Evolutionary conservation across 306 rosid species (phyloP), one percentile per base, ranked within the genome.

Genomic region (Vigna radiata): DNA sequence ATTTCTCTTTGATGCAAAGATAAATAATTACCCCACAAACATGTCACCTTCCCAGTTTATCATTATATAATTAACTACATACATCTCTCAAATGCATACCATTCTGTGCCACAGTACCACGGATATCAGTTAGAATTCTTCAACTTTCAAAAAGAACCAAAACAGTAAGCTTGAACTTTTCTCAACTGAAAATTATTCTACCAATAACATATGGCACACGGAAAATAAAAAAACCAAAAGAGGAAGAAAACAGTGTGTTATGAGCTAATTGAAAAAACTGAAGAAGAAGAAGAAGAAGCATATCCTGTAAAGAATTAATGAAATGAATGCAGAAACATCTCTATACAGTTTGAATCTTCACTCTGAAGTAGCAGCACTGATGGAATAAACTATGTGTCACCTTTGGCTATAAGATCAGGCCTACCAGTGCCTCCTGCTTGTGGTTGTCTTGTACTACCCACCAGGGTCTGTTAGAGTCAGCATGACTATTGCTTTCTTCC

Each of bases 221-320:
- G 21, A 21, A 21, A 66, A 50, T 17, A 65, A 47, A 27, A 58
- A 53, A 15, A 8, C 19, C 29, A 23, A 23, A 31, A 21, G 23
- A 14, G 12, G 49, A 73, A 73, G 59, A 71, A 18, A 72, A 36
- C 63, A 60, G 31, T 25, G 65, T 68, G 54, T 18, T 65, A 67
- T 72, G 77, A 70, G 80, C 78, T 73, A 72, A 3, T 76, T 78
- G 81, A 74, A 83, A 63, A 84, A 62, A 72, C 74, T 63, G 79
- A 86, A 77, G 68, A 84, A 79, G 61, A 73, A 82, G 69, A 79
- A 62, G 61, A 68, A 81, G 77, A 68, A 59, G 49, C 78, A 79
- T 83, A 87, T 77, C 77, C 68, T 80, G 77, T 77, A 89, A 91
- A 88, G 88, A 93, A 93, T 93, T n/a, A 88, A 91, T 86, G 85